These are phyloP conservation scores for Suillus fuscotomentosus DNA, from an alignment of 768 basidiomycete species.

Conservation along the genomic window DNA sequence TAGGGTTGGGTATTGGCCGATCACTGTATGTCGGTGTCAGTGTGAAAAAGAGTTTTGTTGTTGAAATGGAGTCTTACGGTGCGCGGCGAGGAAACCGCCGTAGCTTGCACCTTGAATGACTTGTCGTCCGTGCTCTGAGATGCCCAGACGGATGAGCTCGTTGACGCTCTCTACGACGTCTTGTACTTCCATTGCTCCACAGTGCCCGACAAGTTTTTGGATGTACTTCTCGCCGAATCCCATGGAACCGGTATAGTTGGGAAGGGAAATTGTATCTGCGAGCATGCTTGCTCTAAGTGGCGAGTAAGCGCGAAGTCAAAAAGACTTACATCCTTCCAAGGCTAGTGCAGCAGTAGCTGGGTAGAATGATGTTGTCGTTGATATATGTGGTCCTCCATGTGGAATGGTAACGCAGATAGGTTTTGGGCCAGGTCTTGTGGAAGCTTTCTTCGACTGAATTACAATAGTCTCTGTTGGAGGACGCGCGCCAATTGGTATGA, in stretches of 20 bases:
- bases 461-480: constrained; percentile 54
- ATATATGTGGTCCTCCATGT: constrained; percentile 66
- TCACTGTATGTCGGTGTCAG: constrained; percentile 38
- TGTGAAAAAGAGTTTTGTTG: not conserved
- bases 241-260: constrained; percentile 67
- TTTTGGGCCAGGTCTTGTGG: constrained; percentile 14
- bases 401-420: constrained; percentile 50
- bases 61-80: constrained; percentile 40
- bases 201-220: constrained; percentile 51
- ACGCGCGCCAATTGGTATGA: constrained; percentile 51
- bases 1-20: constrained; percentile 58
- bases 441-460: constrained; percentile 31
- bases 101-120: constrained; percentile 67
- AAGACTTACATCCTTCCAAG: constrained; percentile 57
- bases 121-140: constrained; percentile 51
- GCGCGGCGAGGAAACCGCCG: constrained; percentile 62
- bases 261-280: constrained; percentile 55
- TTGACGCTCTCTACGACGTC: constrained; percentile 58
- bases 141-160: constrained; percentile 48
- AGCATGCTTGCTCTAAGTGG: not conserved
- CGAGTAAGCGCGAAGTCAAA: not conserved
- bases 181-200: constrained; percentile 63
- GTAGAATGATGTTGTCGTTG: constrained; percentile 46
- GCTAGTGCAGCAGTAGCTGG: constrained; percentile 44
- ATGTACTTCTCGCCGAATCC: constrained; percentile 68